Evolutionary conservation across 2,329 filamentous ascomycete species (phyloP), one percentile per base, ranked within the genome.

Genomic region (Sclerotiophoma versabilis): DNA sequence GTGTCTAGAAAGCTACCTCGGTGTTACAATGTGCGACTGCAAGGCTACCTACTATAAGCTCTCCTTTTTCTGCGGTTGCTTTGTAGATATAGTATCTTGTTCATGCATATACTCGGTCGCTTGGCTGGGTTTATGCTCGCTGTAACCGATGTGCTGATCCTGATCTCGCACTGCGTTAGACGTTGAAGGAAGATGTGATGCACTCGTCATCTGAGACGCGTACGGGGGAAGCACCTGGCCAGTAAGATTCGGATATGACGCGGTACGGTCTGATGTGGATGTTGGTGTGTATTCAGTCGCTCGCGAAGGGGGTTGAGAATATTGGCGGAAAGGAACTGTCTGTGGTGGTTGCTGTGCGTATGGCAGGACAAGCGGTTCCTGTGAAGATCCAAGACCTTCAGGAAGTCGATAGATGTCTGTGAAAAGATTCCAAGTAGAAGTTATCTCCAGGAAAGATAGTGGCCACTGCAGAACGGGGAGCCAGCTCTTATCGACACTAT

Each of bases 401-500:
- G 39, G 23, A 12, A 41, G 17, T 11, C 23, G 33, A 29, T 41
- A 27, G 10, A 49, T 39, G 14, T 49, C 30, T 25, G 26, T 36
- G 19, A 54, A 54, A 4, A 49, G 46, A 15, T n/a, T 42, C 22
- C 49, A 63, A 6, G 58, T 53, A n/a, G 49, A 25, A 9, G 25
- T 36, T 9, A 52, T 52, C 2, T 56, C 38, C 23, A 68, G 25
- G 22, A 68, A 66, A 0, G 65, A 59, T 7, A 63, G 17, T 10
- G 68, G 69, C 71, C 70, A 74, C 34, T 65, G 59, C 20, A 71
- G 46, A 4, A 54, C 57, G 3, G 57, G 54, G 10, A 59, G 26
- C 71, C 71, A 73, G 8, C 42, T 61, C n/a, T 61, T 55, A 15
- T 70, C 67, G 4, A 70, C 34, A 29, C 34, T 43, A 9, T 69